phyloP scores from a whole-genome alignment of 768 basidiomycete species.

The Nidularia pulvinata region DNA sequence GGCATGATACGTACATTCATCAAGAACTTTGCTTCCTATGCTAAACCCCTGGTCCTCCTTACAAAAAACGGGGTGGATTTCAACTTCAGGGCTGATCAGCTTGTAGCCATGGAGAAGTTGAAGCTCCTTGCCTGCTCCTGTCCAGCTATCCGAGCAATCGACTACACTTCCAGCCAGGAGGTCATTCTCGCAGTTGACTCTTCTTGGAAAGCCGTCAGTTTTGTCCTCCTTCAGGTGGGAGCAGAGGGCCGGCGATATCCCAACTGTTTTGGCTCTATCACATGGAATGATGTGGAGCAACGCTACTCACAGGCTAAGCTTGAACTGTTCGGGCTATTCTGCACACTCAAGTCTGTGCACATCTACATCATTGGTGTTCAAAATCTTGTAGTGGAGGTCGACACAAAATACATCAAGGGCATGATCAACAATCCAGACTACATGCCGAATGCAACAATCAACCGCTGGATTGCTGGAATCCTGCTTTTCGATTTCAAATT shows the following conservation, averaged over 20 bases:
- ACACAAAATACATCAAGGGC: no score
- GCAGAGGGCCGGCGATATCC: not conserved
- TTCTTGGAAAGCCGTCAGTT: not conserved
- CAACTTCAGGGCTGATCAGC: not conserved
- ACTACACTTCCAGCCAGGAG: not conserved
- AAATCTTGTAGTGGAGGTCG: no score
- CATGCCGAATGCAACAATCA: no score
- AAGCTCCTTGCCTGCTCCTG: not conserved
- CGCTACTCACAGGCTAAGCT: not conserved
- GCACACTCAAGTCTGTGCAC: no score
- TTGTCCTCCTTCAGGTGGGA: not conserved
- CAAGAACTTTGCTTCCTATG: not conserved
- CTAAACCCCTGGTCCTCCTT: not conserved
- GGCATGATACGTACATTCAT: no score
- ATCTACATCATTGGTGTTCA: no score
- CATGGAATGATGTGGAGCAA: not conserved
- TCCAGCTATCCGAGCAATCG: not conserved
- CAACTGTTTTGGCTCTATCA: not conserved
- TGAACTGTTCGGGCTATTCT: not conserved
- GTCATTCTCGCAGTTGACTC: not conserved
- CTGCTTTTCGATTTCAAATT: no score
- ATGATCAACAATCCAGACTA: no score
- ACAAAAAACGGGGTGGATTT: not conserved
- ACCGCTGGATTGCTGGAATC: no score
- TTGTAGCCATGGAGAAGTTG: not conserved